Percentiles rank a stretch among this genome's conserved stretches.
These are phyloP conservation scores for Alternaria longipes DNA, from an alignment of 2,329 filamentous ascomycete genomes.

Conservation along the genomic window DNA sequence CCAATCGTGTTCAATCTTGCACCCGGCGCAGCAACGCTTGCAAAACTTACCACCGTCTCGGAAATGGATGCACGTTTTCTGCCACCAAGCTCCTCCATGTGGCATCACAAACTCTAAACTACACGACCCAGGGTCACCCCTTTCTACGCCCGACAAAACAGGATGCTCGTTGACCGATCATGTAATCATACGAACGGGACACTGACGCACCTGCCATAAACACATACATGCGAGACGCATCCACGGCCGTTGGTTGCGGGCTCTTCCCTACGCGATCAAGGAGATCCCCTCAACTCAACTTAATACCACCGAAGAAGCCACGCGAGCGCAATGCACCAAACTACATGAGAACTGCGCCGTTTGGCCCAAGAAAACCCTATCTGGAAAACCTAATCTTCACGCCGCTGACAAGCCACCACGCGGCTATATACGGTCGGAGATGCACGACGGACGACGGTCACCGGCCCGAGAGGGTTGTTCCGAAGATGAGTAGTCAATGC, in stretches of 20 bases:
- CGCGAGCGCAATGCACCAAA: conserved; percentile 1
- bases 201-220: background rate
- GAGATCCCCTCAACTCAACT: background rate
- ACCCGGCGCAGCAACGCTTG: background rate
- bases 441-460: background rate
- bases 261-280: background rate
- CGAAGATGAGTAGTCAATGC: background rate
- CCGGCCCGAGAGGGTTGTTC: conserved; percentile 6
- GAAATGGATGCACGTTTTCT: conserved; percentile 6
- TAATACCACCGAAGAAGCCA: background rate
- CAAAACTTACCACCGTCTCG: conserved; percentile 6
- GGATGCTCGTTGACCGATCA: background rate
- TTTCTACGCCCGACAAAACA: background rate
- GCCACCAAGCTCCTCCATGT: conserved; percentile 11
- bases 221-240: background rate
- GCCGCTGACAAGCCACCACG: background rate
- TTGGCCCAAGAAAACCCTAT: conserved; percentile 3
- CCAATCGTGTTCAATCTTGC: background rate
- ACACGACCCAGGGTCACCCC: background rate
- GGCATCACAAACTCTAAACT: conserved; percentile 4
- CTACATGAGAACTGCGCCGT: conserved; percentile 3
- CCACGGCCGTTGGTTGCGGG: background rate
- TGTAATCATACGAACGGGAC: background rate
- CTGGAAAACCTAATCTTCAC: background rate
- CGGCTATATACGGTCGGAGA: conserved; percentile 4